Base-by-base conservation (phyloP, 2,329 filamentous ascomycete genomes). In the Fusarium graminum region DNA sequence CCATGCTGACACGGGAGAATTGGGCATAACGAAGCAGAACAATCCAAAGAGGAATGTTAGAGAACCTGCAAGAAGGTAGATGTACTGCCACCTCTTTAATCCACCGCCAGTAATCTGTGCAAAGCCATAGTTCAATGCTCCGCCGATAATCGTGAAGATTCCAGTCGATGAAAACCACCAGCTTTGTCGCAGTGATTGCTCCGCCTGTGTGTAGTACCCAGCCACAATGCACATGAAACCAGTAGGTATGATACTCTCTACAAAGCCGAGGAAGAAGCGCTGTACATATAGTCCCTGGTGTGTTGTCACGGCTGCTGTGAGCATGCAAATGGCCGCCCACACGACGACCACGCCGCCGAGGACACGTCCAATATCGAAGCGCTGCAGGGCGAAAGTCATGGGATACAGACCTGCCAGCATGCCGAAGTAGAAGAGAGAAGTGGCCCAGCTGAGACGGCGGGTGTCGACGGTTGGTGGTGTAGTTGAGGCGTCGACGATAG, bases 371-470 rank as follows among this genome's bases (percentile, higher is more conserved):
- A 87, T 82, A 59, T 87, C 81, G 79, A 92, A 91, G 19, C 86
- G 85, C 75, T 93, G 91, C 2, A 92, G 80, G 1, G 86, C 80
- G 60, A 90, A 92, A 0, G 89, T 89, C 85, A 92, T 88, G 3
- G 90, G 91, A 63, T 92, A 93, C 4, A 91, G 79, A 0, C 91
- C 91, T 1, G 85, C 87, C 3, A 94, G 82, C 89, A 92, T 91
- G 36, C 91, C 91, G 68, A 93, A 92, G 79, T 93, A 93, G 80
- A 93, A 93, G 71, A 92, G 82, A 0, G 89, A 92, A 0, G 90
- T 93, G 4, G 91, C 91, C 91, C 90, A 93, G 67, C 85, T 89
- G 28, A 93, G 83, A 12, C 91, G 85, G 0, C 85, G 83, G 0
- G 91, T 93, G 72, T 90, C 85, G 16, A 84, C 85, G 0, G 84